Evolutionary conservation across 2,329 filamentous ascomycete species (phyloP).

Genomic region (Teratosphaeria zuluensis): DNA sequence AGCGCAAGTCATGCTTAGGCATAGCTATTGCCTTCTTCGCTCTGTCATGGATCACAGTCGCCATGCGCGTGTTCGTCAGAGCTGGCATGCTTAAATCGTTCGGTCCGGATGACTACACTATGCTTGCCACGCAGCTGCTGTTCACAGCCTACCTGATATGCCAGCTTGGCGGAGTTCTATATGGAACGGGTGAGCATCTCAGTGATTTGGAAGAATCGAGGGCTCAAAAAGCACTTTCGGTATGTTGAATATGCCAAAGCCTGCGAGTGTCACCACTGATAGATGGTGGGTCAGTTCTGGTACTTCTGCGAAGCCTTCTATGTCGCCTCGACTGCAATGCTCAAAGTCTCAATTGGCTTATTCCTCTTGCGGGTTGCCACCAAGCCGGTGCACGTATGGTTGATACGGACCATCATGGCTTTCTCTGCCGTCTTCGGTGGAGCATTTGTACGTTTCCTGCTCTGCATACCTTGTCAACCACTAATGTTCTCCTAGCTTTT

Average conservation of each 20-base stretch:
- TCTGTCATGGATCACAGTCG: conserved; percentile 29
- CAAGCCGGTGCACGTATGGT: conserved; percentile 34
- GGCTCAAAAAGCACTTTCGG: conserved; percentile 13
- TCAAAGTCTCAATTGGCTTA: conserved; percentile 45
- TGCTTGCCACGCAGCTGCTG: conserved; percentile 28
- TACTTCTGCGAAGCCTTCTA: conserved; percentile 50
- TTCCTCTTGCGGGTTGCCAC: conserved; percentile 45
- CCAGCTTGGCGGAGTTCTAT: conserved; percentile 29
- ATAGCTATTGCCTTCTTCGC: conserved; percentile 28
- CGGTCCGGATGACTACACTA: conserved; percentile 33
- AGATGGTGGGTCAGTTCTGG: conserved; percentile 31
- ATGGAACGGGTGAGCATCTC: conserved; percentile 32
- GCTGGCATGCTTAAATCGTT: conserved; percentile 28
- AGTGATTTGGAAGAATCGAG: conserved; percentile 19
- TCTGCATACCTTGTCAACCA: no score
- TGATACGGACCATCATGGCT: conserved; percentile 39
- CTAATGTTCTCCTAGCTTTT: conserved; percentile 27
- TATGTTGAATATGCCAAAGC: neutral
- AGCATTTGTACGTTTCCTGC: conserved; percentile 25
- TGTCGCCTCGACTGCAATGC: conserved; percentile 36
- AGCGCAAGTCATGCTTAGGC: neutral
- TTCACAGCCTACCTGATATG: conserved; percentile 33
- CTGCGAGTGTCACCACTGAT: neutral
- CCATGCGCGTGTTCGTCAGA: conserved; percentile 30
- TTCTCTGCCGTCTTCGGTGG: conserved; percentile 37